Evolutionary conservation across 129 eudicot genomes (phyloP).

Genomic region (Heracleum sosnowskyi): DNA sequence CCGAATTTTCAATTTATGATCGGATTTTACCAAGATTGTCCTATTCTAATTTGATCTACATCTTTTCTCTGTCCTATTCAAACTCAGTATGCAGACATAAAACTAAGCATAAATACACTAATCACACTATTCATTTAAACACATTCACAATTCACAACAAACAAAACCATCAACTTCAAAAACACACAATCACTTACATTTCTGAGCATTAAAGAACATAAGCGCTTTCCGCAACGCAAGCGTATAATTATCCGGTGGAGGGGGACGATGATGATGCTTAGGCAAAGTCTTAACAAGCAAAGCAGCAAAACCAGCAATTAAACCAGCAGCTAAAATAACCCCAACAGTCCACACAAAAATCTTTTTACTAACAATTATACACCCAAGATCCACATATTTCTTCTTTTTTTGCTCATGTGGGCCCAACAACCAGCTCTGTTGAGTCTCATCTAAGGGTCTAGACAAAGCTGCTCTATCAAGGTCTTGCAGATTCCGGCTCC

Average conservation of each 20-base stretch:
- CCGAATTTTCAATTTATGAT: not conserved
- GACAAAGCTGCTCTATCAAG: slow-evolving; percentile 74
- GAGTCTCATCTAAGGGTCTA: slow-evolving; percentile 74
- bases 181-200: slow-evolving; percentile 39
- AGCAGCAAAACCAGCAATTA: slow-evolving; percentile 49
- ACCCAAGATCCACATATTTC: slow-evolving; percentile 85
- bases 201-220: slow-evolving; percentile 86
- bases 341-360: slow-evolving; percentile 81
- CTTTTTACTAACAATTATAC: slow-evolving; percentile 79
- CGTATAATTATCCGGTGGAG: slow-evolving; percentile 83
- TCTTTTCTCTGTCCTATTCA: not conserved
- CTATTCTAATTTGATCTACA: not conserved
- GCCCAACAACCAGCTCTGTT: slow-evolving; percentile 91
- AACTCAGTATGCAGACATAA: not conserved
- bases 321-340: slow-evolving; percentile 59
- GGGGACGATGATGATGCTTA: slow-evolving; percentile 44
- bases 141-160: not conserved
- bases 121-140: not conserved
- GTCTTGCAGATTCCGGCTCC: slow-evolving; percentile 67
- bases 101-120: not conserved
- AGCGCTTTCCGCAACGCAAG: slow-evolving; percentile 77
- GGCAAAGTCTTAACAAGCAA: slow-evolving; percentile 66
- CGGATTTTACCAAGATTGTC: not conserved
- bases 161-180: not conserved
- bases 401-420: slow-evolving; percentile 95